Evolutionary conservation across 805 yeast genomes (phyloP).

Genomic region (Torulaspora microellipsoides): DNA sequence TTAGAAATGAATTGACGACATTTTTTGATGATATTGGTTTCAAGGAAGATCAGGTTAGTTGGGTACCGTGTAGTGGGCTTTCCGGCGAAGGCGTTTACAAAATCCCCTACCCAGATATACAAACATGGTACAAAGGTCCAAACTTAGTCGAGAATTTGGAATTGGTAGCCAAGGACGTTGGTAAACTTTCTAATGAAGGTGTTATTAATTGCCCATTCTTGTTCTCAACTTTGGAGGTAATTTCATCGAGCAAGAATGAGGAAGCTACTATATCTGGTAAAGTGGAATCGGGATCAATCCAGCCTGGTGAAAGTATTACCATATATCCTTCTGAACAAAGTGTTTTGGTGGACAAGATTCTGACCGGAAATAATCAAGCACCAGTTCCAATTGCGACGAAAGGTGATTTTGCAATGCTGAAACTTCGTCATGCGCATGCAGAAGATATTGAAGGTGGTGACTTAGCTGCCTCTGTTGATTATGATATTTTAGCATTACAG

Average conservation of each 20-base stretch:
- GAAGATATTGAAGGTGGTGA: conserved; percentile 62
- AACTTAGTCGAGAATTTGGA: conserved; percentile 69
- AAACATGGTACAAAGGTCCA: conserved; percentile 19
- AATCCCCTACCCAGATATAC: conserved; percentile 42
- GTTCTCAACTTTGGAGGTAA: conserved; percentile 61
- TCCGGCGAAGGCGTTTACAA: conserved; percentile 94
- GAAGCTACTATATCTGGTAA: conserved; percentile 42
- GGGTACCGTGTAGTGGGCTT: conserved; percentile 93
- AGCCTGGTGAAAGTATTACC: conserved; percentile 60
- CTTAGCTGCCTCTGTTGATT: conserved; percentile 48
- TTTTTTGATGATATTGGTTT: conserved; percentile 83
- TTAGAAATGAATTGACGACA: conserved; percentile 70
- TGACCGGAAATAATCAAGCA: conserved; percentile 21
- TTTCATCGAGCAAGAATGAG: conserved; percentile 44
- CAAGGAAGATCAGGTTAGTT: conserved; percentile 67
- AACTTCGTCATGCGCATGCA: conserved; percentile 32
- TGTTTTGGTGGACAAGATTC: conserved; percentile 37
- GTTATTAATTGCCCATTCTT: conserved; percentile 44
- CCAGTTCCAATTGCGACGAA: conserved; percentile 39
- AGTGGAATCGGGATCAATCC: conserved; percentile 49
- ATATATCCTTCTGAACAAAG: conserved; percentile 47
- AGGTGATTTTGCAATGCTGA: conserved; percentile 53
- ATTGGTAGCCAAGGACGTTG: conserved; percentile 19
- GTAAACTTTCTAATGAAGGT: conserved; percentile 15
- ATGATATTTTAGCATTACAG: conserved; percentile 44